A percentile compares a stretch with the other conserved stretches of the same genome.
Evolutionary conservation across 1,139 yeast genomes (phyloP).

Genomic region (Suhomyces chickasaworum): DNA sequence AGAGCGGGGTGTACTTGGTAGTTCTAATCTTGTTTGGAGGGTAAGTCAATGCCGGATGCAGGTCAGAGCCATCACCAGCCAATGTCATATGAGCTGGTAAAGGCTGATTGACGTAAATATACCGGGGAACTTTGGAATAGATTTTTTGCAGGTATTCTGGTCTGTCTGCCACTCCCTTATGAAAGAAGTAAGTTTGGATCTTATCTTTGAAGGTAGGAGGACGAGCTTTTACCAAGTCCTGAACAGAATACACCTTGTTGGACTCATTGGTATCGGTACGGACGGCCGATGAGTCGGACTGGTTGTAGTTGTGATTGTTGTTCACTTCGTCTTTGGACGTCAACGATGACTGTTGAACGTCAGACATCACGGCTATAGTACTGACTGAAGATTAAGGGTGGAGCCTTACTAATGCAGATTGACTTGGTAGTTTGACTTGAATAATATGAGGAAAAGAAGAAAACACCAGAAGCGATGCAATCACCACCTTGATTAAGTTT

Average conservation of each 20-base stretch:
- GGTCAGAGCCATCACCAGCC: conserved; percentile 12
- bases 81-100: conserved; percentile 33
- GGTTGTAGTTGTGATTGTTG: conserved; percentile 6
- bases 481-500: neutral
- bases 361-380: conserved; percentile 5
- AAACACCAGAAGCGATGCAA: no score
- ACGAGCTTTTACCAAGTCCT: conserved; percentile 28
- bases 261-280: conserved; percentile 4
- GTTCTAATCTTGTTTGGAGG: conserved; percentile 93
- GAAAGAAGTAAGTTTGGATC: conserved; percentile 32
- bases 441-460: no score
- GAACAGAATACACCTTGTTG: conserved; percentile 10
- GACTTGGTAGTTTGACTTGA: no score
- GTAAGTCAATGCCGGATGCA: conserved; percentile 53
- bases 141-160: conserved; percentile 41
- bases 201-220: conserved; percentile 38
- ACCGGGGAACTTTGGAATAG: conserved; percentile 39
- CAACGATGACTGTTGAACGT: conserved; percentile 8
- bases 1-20: conserved; percentile 88
- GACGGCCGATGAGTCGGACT: conserved; percentile 2
- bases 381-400: neutral
- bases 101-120: conserved; percentile 40
- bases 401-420: neutral
- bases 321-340: conserved; percentile 10
- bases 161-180: conserved; percentile 34